Conservation (phyloP, 73 alveolate species). For the Tetrahymena malaccensis region DNA sequence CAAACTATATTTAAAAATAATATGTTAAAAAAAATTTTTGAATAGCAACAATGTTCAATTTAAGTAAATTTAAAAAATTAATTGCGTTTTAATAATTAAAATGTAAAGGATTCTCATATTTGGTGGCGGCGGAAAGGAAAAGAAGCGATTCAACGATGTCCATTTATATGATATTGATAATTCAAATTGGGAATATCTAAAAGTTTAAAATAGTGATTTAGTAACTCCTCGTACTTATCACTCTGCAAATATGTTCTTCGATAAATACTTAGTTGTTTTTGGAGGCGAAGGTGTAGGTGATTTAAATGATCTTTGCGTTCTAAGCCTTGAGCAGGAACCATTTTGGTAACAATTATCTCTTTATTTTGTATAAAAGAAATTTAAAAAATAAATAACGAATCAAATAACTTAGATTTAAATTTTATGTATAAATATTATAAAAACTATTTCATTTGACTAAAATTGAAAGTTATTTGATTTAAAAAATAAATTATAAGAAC, state of each 20-base stretch:
- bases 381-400: not conserved
- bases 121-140: slow-evolving; percentile 53
- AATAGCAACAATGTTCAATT: not conserved
- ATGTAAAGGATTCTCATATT: slow-evolving; percentile 33
- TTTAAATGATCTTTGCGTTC: slow-evolving; percentile 40
- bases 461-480: too few relatives aligned
- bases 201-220: not conserved
- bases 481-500: not conserved
- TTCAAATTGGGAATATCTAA: not conserved
- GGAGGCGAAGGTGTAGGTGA: slow-evolving; percentile 53
- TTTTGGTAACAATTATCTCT: not conserved
- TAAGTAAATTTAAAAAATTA: too few relatives aligned
- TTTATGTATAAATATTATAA: too few relatives aligned
- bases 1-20: not conserved
- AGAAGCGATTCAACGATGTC: slow-evolving; percentile 41
- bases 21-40: not conserved
- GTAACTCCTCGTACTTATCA: slow-evolving; percentile 50
- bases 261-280: slow-evolving; percentile 33
- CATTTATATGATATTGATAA: slow-evolving; percentile 13
- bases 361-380: not conserved
- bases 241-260: slow-evolving; percentile 38
- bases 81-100: not conserved
- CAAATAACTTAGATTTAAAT: not conserved
- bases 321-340: slow-evolving; percentile 28
- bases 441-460: too few relatives aligned